These are phyloP conservation scores for Trametopsis cervina DNA, from an alignment of 768 basidiomycete genomes.

Conservation along the genomic window DNA sequence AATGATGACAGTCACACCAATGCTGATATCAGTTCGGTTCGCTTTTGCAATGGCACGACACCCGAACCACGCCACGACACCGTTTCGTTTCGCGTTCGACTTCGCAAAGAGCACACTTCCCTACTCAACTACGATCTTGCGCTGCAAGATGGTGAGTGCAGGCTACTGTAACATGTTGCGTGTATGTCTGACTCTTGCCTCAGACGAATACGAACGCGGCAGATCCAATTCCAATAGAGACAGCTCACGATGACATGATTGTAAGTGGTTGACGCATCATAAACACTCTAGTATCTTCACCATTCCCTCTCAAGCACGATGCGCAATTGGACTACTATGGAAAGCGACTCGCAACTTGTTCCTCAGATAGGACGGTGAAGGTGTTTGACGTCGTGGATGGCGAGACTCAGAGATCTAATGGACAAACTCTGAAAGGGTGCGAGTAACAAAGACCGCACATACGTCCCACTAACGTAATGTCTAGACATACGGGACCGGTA, in stretches of 20 bases:
- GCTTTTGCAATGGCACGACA: no score
- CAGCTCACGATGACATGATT: constrained; percentile 98
- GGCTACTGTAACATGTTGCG: background rate
- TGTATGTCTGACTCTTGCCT: background rate
- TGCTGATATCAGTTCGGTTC: no score
- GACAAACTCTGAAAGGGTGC: constrained; percentile 79
- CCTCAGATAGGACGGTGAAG: constrained; percentile 90
- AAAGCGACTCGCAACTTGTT: constrained; percentile 93
- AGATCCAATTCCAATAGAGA: constrained; percentile 84
- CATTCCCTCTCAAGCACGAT: constrained; percentile 64
- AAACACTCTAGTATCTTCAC: constrained; percentile 2
- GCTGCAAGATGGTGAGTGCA: background rate
- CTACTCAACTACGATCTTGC: no score
- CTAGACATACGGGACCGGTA: constrained; percentile 91
- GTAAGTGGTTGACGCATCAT: constrained; percentile 39
- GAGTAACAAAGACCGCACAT: no score
- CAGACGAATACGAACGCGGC: constrained; percentile 23
- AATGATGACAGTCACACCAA: no score
- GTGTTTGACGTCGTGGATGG: constrained; percentile 94
- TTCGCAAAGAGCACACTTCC: no score
- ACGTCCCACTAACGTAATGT: background rate
- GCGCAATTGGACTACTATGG: constrained; percentile 98
- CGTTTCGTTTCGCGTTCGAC: no score
- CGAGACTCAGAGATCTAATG: constrained; percentile 57
- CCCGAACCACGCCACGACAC: no score